Conservation (phyloP, 192 early-diverging fungal genomes). For the Backusella sp. region DNA sequence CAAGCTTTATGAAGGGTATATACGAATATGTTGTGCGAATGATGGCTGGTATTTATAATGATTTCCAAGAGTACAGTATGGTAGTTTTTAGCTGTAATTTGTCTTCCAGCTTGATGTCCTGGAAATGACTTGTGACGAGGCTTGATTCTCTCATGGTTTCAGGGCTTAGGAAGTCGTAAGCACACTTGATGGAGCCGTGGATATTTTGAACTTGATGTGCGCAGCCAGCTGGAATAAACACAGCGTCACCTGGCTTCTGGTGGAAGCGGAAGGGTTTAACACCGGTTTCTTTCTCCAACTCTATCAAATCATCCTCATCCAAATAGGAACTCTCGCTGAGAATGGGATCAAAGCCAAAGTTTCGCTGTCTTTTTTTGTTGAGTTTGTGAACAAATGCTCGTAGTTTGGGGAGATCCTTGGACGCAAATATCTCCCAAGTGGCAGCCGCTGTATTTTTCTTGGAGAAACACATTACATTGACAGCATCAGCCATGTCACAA, state of each 20-base stretch:
- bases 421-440: constrained; percentile 68
- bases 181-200: constrained; percentile 62
- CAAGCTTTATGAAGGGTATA: too few species aligned
- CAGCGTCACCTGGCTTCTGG: constrained; percentile 71
- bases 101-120: constrained; percentile 44
- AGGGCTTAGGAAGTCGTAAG: constrained; percentile 70
- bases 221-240: constrained; percentile 77
- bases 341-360: constrained; percentile 38
- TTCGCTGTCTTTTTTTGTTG: constrained; percentile 29
- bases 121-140: constrained; percentile 36
- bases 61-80: constrained; percentile 21
- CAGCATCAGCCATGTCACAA: constrained; percentile 77
- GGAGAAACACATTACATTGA: constrained; percentile 58
- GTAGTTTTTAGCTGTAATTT: constrained; percentile 37
- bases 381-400: constrained; percentile 35
- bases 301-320: constrained; percentile 35
- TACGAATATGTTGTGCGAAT: too few species aligned
- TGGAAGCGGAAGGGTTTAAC: constrained; percentile 56
- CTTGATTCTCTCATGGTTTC: constrained; percentile 51
- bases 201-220: constrained; percentile 77
- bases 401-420: constrained; percentile 22
- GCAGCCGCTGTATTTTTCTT: constrained; percentile 32
- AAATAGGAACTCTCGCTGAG: constrained; percentile 71
- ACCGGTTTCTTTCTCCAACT: constrained; percentile 40
- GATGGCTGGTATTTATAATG: neutral